phyloP scores from a whole-genome alignment of 257 asterid genomes.

The Nicotiana tabacum region DNA sequence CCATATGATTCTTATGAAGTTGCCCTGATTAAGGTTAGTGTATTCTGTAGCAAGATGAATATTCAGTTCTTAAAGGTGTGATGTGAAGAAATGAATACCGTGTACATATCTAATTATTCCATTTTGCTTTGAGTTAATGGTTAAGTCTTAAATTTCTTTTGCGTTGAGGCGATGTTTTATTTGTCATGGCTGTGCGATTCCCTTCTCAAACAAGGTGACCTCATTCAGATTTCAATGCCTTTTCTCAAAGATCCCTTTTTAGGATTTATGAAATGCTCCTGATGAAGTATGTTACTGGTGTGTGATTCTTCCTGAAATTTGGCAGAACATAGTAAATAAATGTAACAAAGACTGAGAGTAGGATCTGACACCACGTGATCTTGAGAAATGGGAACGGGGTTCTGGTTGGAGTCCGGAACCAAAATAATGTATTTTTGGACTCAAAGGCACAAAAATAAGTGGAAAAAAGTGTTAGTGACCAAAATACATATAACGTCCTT shows the following conservation, averaged over 20 bases:
- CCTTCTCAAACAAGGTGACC: not conserved
- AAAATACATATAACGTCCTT: too few relatives aligned
- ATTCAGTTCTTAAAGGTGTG: not conserved
- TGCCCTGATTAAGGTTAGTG: not conserved
- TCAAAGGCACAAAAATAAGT: too few relatives aligned
- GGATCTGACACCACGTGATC: conserved; percentile 18
- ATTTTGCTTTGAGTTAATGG: not conserved
- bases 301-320: conserved; percentile 2
- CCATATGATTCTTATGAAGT: not conserved
- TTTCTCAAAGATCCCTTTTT: not conserved
- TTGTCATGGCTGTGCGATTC: not conserved
- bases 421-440: too few relatives aligned
- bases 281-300: not conserved
- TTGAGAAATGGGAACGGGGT: conserved; percentile 10
- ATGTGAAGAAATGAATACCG: not conserved
- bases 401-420: too few relatives aligned
- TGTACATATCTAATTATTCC: not conserved
- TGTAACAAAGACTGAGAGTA: not conserved
- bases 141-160: not conserved
- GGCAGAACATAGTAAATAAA: not conserved
- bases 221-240: not conserved
- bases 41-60: too few relatives aligned
- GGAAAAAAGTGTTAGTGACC: too few relatives aligned
- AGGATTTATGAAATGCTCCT: not conserved
- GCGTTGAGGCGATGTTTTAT: not conserved